Percentiles rank a stretch among this genome's conserved stretches.
Conservation (phyloP, 805 yeast genomes). For the Yamadazyma laniorum region DNA sequence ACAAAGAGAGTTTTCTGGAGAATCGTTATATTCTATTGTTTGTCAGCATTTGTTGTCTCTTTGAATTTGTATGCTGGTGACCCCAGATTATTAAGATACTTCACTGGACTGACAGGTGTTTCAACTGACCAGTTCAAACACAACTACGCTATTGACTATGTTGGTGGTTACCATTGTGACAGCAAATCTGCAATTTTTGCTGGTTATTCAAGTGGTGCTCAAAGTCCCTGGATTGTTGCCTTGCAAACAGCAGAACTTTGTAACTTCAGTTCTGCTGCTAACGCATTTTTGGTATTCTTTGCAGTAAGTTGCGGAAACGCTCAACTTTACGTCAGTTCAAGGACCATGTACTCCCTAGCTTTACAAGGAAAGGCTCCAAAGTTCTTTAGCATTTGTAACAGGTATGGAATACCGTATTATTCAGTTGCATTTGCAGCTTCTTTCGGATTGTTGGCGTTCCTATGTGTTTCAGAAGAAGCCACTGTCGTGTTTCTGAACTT, state of each 20-base stretch:
- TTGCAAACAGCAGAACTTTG: conserved; percentile 40
- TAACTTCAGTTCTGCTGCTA: conserved; percentile 35
- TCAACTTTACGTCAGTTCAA: conserved; percentile 42
- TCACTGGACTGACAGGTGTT: conserved; percentile 34
- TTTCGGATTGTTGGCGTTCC: conserved; percentile 59
- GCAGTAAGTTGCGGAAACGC: conserved; percentile 46
- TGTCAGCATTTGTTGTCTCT: conserved; percentile 68
- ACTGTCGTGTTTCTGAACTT: conserved; percentile 65
- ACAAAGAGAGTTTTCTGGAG: conserved; percentile 74
- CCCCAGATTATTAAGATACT: conserved; percentile 63
- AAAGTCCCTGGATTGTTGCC: conserved; percentile 47
- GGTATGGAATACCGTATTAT: conserved; percentile 68
- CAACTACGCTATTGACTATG: conserved; percentile 31
- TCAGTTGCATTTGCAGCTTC: conserved; percentile 64
- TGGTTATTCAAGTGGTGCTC: conserved; percentile 40
- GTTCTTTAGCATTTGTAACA: conserved; percentile 57
- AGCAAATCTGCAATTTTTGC: conserved; percentile 24
- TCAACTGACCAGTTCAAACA: conserved; percentile 17
- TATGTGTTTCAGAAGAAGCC: conserved; percentile 57
- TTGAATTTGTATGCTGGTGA: conserved; percentile 76
- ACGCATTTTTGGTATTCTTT: conserved; percentile 47
- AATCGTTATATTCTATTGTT: conserved; percentile 59
- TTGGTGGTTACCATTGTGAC: conserved; percentile 37
- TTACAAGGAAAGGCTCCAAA: conserved; percentile 59
- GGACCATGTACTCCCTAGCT: conserved; percentile 42